A percentile compares a stretch with the other conserved stretches of the same genome.
Conservation (phyloP, 805 yeast species). For the Ogataea methanolica region DNA sequence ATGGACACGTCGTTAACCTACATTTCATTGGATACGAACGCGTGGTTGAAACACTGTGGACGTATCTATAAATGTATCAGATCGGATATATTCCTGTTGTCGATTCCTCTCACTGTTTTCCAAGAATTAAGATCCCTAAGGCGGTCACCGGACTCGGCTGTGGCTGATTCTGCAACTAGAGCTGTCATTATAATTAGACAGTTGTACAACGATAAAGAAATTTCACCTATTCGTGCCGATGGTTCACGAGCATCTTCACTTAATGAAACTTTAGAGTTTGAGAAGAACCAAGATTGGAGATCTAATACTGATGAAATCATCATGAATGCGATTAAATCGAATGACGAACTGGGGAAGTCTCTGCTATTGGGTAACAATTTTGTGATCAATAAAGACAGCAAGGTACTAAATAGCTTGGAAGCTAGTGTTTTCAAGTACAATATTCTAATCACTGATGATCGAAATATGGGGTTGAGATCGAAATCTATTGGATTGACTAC, state of each 20-base stretch:
- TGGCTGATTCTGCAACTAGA: slow-evolving; percentile 76
- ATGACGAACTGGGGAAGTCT: slow-evolving; percentile 28
- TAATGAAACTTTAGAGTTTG: slow-evolving; percentile 71
- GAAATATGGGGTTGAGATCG: slow-evolving; percentile 65
- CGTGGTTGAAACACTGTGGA: slow-evolving; percentile 81
- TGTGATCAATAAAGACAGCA: slow-evolving; percentile 15
- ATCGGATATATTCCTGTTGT: slow-evolving; percentile 51
- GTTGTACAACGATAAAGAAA: slow-evolving; percentile 49
- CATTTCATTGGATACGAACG: slow-evolving; percentile 69
- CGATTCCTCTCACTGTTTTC: slow-evolving; percentile 71
- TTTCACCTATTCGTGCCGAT: slow-evolving; percentile 61
- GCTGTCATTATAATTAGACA: slow-evolving; percentile 73
- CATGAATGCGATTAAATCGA: slow-evolving; percentile 41
- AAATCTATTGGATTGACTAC: slow-evolving; percentile 50
- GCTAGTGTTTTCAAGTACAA: slow-evolving; percentile 50
- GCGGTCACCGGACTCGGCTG: slow-evolving; percentile 65
- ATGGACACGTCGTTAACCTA: slow-evolving; percentile 55
- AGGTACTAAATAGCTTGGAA: slow-evolving; percentile 29
- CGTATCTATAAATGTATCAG: slow-evolving; percentile 65
- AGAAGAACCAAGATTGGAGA: slow-evolving; percentile 68
- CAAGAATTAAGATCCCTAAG: slow-evolving; percentile 72
- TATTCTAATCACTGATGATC: slow-evolving; percentile 67
- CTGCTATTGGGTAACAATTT: slow-evolving; percentile 23
- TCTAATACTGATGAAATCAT: slow-evolving; percentile 68
- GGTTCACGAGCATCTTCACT: slow-evolving; percentile 65